Evolutionary conservation across 139 green algal genomes (phyloP).

Genomic region (Protoeuglena noctilucae): DNA sequence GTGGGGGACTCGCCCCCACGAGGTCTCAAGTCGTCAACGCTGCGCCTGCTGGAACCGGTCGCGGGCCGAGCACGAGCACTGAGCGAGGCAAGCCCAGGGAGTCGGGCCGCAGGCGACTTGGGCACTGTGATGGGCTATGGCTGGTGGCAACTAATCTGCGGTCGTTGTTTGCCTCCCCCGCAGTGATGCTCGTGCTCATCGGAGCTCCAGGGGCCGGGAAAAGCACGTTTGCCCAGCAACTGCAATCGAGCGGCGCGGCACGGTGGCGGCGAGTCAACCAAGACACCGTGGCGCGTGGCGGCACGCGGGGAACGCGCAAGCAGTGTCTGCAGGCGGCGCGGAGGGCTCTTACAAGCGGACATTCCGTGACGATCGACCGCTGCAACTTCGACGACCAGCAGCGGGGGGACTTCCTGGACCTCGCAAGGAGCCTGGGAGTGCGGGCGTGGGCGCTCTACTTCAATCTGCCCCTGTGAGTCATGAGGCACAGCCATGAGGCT

Average conservation of each 20-base stretch:
- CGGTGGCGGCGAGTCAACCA: constrained; percentile 31
- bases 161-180: too few species aligned
- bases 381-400: constrained; percentile 40
- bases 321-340: constrained; percentile 34
- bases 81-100: too few species aligned
- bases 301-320: constrained; percentile 31
- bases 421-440: too few species aligned
- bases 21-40: too few species aligned
- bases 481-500: too few species aligned
- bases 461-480: constrained; percentile 11
- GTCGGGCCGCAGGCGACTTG: too few species aligned
- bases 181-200: constrained; percentile 25
- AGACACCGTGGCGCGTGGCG: constrained; percentile 22
- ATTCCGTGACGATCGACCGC: constrained; percentile 41
- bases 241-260: constrained; percentile 10
- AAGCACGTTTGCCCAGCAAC: constrained; percentile 32
- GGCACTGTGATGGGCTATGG: too few species aligned
- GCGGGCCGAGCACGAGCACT: too few species aligned
- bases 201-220: constrained; percentile 35
- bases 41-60: too few species aligned
- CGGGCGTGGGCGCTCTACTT: constrained; percentile 15
- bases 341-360: constrained; percentile 16
- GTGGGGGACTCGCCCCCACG: too few species aligned
- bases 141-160: too few species aligned
- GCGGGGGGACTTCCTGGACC: constrained; percentile 33